phyloP scores from a whole-genome alignment of 208 protist species.

The Trypanosoma theileri region DNA sequence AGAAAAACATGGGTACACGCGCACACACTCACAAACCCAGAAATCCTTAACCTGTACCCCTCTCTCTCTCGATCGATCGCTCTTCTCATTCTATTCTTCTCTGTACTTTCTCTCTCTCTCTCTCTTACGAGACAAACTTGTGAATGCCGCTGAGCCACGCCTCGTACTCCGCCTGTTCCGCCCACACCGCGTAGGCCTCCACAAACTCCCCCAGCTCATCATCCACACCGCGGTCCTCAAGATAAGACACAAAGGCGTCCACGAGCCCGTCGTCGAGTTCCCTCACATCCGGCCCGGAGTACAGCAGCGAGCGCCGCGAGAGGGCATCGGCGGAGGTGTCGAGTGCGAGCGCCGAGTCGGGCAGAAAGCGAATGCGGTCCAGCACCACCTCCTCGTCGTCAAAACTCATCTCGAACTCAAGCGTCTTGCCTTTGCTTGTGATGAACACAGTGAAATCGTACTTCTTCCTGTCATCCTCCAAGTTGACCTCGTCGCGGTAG shows the following conservation, averaged over 20 bases:
- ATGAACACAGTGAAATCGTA: conserved; percentile 71
- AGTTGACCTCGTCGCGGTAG: conserved; percentile 45
- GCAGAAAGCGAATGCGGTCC: conserved; percentile 68
- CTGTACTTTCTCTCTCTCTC: not conserved
- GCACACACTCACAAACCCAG: too few species aligned
- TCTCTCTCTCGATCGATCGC: too few species aligned
- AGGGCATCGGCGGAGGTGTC: conserved; percentile 60
- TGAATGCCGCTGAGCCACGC: conserved; percentile 76
- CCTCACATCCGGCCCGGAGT: conserved; percentile 71
- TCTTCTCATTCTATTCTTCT: not conserved
- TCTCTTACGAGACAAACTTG: conserved; percentile 70
- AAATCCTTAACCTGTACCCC: too few species aligned
- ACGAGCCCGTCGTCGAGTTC: conserved; percentile 80
- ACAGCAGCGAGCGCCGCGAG: conserved; percentile 51
- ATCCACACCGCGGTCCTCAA: conserved; percentile 81
- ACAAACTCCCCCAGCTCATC: conserved; percentile 83
- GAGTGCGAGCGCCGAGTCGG: conserved; percentile 54
- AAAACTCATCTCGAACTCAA: conserved; percentile 69
- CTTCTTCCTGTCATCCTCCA: conserved; percentile 40
- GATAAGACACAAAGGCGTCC: conserved; percentile 73
- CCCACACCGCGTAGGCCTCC: conserved; percentile 78
- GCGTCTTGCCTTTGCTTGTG: conserved; percentile 47
- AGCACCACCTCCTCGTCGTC: conserved; percentile 86
- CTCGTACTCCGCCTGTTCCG: conserved; percentile 92
- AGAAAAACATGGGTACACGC: not conserved